Percentiles rank a stretch among this genome's conserved stretches.
These are phyloP conservation scores for Verbena officinalis DNA, from an alignment of 257 asterid species.

Conservation along the genomic window DNA sequence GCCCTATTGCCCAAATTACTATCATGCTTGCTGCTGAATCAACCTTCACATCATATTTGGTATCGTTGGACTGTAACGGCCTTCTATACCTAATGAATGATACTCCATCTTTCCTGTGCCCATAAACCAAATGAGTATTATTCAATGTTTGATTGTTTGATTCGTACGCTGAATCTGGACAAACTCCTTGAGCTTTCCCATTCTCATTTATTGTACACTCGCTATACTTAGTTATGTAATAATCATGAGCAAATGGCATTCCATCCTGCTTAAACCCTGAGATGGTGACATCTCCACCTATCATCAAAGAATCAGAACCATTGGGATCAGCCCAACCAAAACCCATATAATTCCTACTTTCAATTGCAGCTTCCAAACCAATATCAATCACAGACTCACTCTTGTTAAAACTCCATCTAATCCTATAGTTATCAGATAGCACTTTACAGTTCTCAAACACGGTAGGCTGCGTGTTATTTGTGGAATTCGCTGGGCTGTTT, in stretches of 20 bases:
- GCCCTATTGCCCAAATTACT: slow-evolving; percentile 94
- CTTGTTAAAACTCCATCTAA: slow-evolving; percentile 73
- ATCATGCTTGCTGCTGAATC: slow-evolving; percentile 62
- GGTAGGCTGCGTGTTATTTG: slow-evolving; percentile 47
- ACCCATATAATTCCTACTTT: slow-evolving; percentile 75
- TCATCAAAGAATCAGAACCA: slow-evolving; percentile 64
- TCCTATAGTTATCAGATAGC: slow-evolving; percentile 63
- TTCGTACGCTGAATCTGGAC: slow-evolving; percentile 73
- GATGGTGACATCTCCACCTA: slow-evolving; percentile 84
- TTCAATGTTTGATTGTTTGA: slow-evolving; percentile 57
- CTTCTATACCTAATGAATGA: slow-evolving; percentile 83
- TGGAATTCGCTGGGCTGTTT: slow-evolving; percentile 25
- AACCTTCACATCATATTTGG: slow-evolving; percentile 55
- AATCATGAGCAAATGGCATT: slow-evolving; percentile 82
- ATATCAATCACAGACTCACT: slow-evolving; percentile 56
- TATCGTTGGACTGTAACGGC: slow-evolving; percentile 60
- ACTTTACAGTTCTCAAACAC: slow-evolving; percentile 76
- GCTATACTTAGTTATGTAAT: slow-evolving; percentile 67
- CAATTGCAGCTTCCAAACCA: slow-evolving; percentile 87
- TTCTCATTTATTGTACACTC: slow-evolving; percentile 76
- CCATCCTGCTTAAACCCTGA: slow-evolving; percentile 83
- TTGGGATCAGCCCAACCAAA: slow-evolving; percentile 96
- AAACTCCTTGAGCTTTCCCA: slow-evolving; percentile 77
- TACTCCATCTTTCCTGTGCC: slow-evolving; percentile 93
- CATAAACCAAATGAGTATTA: slow-evolving; percentile 69